Percentiles rank a stretch among this genome's conserved stretches.
phyloP scores from a whole-genome alignment of 2,329 filamentous ascomycete genomes.

The Diaporthe sp. region DNA sequence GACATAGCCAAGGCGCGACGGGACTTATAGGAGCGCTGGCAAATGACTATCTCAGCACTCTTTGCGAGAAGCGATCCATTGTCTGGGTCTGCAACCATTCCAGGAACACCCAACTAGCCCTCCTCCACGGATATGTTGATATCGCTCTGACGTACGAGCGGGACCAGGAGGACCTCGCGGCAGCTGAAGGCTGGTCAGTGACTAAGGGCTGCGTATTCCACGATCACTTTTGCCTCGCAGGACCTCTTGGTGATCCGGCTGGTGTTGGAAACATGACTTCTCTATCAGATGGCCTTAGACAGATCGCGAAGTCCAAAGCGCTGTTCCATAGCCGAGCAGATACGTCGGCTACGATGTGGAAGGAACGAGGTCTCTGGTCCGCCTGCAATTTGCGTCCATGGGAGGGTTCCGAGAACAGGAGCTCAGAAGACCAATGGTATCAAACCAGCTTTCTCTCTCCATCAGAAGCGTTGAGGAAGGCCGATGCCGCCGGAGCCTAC shows the following conservation, averaged over 20 bases:
- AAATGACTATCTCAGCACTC: conserved; percentile 36
- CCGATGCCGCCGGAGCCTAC: conserved; percentile 33
- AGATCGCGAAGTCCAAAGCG: conserved; percentile 4
- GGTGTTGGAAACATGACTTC: neutral
- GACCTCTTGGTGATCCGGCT: conserved; percentile 29
- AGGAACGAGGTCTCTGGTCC: conserved; percentile 33
- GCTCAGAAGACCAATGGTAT: conserved; percentile 24
- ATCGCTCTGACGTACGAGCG: conserved; percentile 39
- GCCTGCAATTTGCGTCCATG: conserved; percentile 18
- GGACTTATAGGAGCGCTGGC: conserved; percentile 33
- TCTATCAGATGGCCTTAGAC: conserved; percentile 5
- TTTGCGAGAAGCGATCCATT: conserved; percentile 30
- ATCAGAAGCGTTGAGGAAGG: conserved; percentile 32
- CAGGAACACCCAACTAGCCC: conserved; percentile 38
- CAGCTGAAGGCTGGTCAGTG: conserved; percentile 37
- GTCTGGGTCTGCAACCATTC: conserved; percentile 39
- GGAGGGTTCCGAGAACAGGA: neutral
- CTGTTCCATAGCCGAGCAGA: conserved; percentile 38
- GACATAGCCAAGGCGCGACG: conserved; percentile 25
- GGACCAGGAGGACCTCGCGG: conserved; percentile 35
- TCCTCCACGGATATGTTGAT: conserved; percentile 36
- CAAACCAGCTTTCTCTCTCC: conserved; percentile 32
- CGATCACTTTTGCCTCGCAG: conserved; percentile 40
- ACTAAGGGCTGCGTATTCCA: conserved; percentile 37
- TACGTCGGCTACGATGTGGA: conserved; percentile 39